These are phyloP conservation scores for Colletotrichum destructivum DNA, from an alignment of 2,329 filamentous ascomycete genomes.

Conservation along the genomic window DNA sequence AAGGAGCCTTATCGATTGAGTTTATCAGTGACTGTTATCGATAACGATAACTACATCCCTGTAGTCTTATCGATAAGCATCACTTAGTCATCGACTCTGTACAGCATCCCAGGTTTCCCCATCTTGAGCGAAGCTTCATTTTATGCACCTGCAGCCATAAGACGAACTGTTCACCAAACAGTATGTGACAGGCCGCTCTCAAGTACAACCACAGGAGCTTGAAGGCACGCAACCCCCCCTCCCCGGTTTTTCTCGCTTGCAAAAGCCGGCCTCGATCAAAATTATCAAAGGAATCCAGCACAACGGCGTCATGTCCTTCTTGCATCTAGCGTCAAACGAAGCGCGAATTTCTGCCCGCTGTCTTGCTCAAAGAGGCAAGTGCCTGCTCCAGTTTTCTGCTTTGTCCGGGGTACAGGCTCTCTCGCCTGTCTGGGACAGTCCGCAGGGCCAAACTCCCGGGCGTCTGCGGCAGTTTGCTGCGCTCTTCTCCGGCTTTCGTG, in stretches of 20 bases:
- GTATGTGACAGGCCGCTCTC: neutral
- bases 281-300: neutral
- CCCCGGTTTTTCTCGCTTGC: neutral
- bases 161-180: constrained; percentile 27
- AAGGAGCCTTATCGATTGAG: neutral
- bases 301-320: constrained; percentile 1
- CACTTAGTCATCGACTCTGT: neutral
- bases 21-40: neutral
- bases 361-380: constrained; percentile 26
- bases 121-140: neutral
- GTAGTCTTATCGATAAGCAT: neutral
- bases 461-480: constrained; percentile 18
- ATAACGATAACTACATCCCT: neutral
- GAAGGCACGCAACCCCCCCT: constrained; percentile 12
- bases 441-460: neutral
- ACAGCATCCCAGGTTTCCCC: constrained; percentile 9
- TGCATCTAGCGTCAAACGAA: constrained; percentile 33
- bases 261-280: neutral
- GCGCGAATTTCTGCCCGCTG: constrained; percentile 17
- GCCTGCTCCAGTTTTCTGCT: neutral
- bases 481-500: neutral
- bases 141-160: constrained; percentile 8
- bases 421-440: neutral
- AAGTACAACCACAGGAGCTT: neutral
- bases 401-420: neutral